Evolutionary conservation across 176 grass and related monocot genomes (phyloP).

Genomic region (Tillandsia fasciculata): DNA sequence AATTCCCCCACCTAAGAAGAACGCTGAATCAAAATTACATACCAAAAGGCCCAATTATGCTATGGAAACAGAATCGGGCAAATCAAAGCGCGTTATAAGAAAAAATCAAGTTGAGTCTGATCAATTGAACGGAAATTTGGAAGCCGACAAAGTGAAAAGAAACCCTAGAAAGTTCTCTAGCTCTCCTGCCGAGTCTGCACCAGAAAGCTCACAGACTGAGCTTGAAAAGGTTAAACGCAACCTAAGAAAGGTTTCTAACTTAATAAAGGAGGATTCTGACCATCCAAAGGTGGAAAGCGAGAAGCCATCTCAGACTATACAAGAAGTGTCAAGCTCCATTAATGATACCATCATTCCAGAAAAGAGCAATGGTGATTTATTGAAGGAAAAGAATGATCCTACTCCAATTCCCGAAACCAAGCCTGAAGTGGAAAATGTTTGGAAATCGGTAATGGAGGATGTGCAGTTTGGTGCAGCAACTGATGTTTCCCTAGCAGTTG

Average conservation of each 20-base stretch:
- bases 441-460: constrained; percentile 21
- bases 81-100: neutral
- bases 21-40: constrained; percentile 32
- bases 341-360: constrained; percentile 22
- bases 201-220: constrained; percentile 67
- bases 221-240: constrained; percentile 91
- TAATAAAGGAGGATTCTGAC: constrained; percentile 31
- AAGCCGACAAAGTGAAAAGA: constrained; percentile 59
- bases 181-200: constrained; percentile 37
- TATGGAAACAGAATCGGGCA: neutral
- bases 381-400: constrained; percentile 31
- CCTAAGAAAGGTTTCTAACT: constrained; percentile 75
- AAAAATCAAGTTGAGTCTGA: constrained; percentile 24
- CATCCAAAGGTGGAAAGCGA: constrained; percentile 32
- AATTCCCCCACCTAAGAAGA: constrained; percentile 42
- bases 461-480: constrained; percentile 25
- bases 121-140: constrained; percentile 33
- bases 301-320: constrained; percentile 19
- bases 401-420: constrained; percentile 36
- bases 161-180: constrained; percentile 40
- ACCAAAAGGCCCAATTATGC: constrained; percentile 17
- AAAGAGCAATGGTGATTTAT: constrained; percentile 21
- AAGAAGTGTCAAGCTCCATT: constrained; percentile 18
- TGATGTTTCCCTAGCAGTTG: constrained; percentile 24
- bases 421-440: constrained; percentile 31